These are phyloP conservation scores for Kazachstania taianensis DNA, from an alignment of 805 yeast species.

Conservation along the genomic window DNA sequence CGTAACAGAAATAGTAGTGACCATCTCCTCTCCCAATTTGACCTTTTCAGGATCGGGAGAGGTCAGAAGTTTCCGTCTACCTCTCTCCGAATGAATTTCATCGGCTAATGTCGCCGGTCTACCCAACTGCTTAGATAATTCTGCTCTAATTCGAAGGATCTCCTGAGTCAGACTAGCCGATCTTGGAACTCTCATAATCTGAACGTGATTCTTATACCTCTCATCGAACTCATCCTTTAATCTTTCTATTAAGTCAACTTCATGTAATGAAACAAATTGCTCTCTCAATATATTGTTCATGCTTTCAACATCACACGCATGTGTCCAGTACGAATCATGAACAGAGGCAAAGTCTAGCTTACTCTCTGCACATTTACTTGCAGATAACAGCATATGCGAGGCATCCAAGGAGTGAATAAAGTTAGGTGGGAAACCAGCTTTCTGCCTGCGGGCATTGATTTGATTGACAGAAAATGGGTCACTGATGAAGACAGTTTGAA, in stretches of 20 bases:
- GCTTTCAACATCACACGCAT: constrained; percentile 67
- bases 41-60: constrained; percentile 43
- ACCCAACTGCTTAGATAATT: constrained; percentile 39
- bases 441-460: constrained; percentile 83
- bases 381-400: constrained; percentile 89
- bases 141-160: constrained; percentile 40
- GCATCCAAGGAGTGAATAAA: constrained; percentile 93
- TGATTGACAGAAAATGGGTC: constrained; percentile 82
- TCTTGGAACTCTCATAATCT: constrained; percentile 45
- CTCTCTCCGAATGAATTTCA: constrained; percentile 62
- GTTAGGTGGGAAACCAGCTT: constrained; percentile 91
- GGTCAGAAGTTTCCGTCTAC: constrained; percentile 44
- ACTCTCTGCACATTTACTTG: constrained; percentile 57
- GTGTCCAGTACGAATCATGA: constrained; percentile 98
- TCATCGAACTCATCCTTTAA: constrained; percentile 70
- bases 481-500: constrained; percentile 76
- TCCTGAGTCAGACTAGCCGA: constrained; percentile 41
- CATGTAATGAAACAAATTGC: constrained; percentile 70
- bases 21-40: constrained; percentile 43
- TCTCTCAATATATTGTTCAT: constrained; percentile 68
- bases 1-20: constrained; percentile 59
- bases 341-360: constrained; percentile 82
- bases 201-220: constrained; percentile 65
- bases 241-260: constrained; percentile 57
- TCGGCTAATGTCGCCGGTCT: constrained; percentile 55